Percentiles rank a stretch among this genome's conserved stretches.
Evolutionary conservation across 176 grass and related monocot species (phyloP).

Genomic region (Musa troglodytarum): DNA sequence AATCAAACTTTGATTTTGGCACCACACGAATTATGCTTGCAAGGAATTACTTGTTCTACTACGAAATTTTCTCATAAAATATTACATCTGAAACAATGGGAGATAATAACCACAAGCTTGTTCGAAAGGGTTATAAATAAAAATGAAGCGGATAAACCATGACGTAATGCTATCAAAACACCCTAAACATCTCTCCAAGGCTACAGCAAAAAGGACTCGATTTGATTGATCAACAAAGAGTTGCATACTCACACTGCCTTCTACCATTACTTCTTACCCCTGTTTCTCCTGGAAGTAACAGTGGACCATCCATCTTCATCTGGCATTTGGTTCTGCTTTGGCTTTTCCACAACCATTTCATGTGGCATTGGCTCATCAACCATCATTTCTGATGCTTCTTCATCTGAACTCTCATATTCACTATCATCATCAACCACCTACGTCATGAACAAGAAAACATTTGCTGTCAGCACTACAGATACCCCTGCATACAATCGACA

Average conservation of each 20-base stretch:
- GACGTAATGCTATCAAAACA: too few species aligned
- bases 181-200: too few species aligned
- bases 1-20: too few species aligned
- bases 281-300: constrained; percentile 44
- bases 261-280: constrained; percentile 27
- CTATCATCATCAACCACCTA: constrained; percentile 30
- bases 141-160: too few species aligned
- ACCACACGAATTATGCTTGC: too few species aligned
- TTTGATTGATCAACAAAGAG: neutral
- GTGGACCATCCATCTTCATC: constrained; percentile 76
- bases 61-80: too few species aligned
- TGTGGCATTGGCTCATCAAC: constrained; percentile 24
- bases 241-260: neutral
- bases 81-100: too few species aligned
- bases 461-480: neutral
- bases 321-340: constrained; percentile 30
- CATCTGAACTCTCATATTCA: constrained; percentile 35
- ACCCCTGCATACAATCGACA: too few species aligned
- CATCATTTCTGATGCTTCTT: constrained; percentile 19
- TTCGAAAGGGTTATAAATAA: too few species aligned
- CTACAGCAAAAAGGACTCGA: neutral
- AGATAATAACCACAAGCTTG: too few species aligned
- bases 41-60: too few species aligned
- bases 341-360: constrained; percentile 34
- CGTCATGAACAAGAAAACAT: too few species aligned